Evolutionary conservation across 2,329 filamentous ascomycete species (phyloP).

Genomic region (Botrytis cinerea): DNA sequence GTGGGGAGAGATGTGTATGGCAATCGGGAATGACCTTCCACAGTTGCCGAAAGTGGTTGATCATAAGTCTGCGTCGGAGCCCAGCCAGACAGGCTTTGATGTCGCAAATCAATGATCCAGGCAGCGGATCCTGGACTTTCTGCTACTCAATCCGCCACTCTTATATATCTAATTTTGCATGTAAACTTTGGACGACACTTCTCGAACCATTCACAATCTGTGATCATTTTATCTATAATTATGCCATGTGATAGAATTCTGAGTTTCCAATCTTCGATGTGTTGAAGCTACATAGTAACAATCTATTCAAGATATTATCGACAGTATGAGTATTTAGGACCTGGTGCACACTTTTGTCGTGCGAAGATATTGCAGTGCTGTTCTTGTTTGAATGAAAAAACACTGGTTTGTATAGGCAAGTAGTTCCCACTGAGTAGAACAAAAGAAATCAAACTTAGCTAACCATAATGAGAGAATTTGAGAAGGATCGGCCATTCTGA

Average conservation of each 20-base stretch:
- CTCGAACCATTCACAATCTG: background rate
- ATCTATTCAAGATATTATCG: background rate
- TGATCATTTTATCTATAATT: background rate
- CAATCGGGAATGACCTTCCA: background rate
- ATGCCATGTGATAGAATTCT: background rate
- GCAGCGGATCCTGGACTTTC: too few relatives aligned
- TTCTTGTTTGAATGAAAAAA: background rate
- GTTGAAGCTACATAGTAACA: background rate
- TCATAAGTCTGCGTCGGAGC: background rate
- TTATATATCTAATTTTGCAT: too few relatives aligned
- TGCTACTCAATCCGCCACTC: background rate
- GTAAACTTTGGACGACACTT: background rate
- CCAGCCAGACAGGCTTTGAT: background rate
- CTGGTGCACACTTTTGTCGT: background rate
- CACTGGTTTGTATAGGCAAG: background rate
- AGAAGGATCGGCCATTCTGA: background rate
- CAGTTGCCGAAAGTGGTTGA: background rate
- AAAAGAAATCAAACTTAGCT: background rate
- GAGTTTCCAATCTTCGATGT: background rate
- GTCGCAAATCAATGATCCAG: background rate
- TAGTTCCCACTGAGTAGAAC: background rate
- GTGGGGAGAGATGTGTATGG: slow-evolving; percentile 1
- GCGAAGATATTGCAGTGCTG: background rate
- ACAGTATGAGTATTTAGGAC: background rate
- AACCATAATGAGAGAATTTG: background rate